phyloP scores from a whole-genome alignment of 2,329 filamentous ascomycete species.

The Talaromyces sp. region DNA sequence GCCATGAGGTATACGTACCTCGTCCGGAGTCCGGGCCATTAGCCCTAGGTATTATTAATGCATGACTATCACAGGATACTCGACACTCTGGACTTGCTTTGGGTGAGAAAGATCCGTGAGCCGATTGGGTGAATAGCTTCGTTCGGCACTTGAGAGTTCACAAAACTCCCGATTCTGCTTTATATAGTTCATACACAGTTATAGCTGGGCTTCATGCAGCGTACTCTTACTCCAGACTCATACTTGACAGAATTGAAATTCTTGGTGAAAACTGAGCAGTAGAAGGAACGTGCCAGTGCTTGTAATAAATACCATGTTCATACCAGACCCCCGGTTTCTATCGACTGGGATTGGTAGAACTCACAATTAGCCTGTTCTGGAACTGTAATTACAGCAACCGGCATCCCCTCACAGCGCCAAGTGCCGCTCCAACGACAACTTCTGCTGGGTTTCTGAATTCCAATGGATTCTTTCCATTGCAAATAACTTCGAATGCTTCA shows the following conservation, averaged over 20 bases:
- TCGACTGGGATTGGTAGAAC: not conserved
- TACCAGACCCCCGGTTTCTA: not conserved
- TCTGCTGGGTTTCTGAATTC: not conserved
- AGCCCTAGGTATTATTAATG: not conserved
- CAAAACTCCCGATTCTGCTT: not conserved
- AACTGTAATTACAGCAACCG: not conserved
- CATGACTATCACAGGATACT: not conserved
- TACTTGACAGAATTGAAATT: not conserved
- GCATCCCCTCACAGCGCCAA: constrained; percentile 1
- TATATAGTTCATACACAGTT: not conserved
- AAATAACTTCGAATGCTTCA: not conserved
- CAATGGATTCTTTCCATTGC: not conserved
- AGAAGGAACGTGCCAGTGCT: not conserved
- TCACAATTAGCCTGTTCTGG: not conserved
- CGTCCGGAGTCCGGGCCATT: not conserved
- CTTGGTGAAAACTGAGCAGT: not conserved
- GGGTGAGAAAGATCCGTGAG: not conserved
- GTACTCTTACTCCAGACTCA: not conserved
- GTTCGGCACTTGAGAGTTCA: not conserved
- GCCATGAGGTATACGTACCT: not conserved
- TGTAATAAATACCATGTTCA: not conserved
- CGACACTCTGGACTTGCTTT: not conserved
- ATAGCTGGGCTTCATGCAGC: not conserved
- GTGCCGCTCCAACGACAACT: not conserved
- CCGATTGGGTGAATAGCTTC: not conserved